These are phyloP conservation scores for Sclerotinia trifoliorum DNA, from an alignment of 2,329 filamentous ascomycete species.

Conservation along the genomic window DNA sequence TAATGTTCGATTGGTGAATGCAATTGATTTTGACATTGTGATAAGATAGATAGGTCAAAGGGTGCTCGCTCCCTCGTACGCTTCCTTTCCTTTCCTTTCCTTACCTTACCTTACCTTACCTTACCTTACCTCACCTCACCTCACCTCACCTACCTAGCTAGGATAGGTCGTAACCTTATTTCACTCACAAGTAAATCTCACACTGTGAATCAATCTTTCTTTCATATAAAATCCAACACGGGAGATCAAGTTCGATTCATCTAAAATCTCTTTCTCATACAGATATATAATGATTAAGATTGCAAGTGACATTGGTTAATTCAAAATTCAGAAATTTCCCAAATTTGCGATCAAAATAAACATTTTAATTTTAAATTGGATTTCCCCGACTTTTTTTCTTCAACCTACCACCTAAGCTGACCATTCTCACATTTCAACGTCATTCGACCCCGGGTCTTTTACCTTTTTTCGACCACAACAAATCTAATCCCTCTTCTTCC, in stretches of 20 bases:
- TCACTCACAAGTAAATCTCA: neutral
- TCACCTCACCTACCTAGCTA: no score
- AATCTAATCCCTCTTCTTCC: neutral
- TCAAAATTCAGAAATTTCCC: neutral
- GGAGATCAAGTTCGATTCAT: no score
- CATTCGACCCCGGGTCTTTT: conserved; percentile 5
- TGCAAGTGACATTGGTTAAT: neutral
- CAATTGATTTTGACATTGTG: neutral
- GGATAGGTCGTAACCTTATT: no score
- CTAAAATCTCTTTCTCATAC: no score
- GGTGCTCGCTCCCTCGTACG: no score
- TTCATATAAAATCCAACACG: no score
- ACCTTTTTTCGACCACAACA: neutral
- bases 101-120: no score
- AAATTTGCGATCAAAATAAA: conserved; percentile 2
- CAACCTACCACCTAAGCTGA: neutral
- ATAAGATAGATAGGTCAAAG: neutral
- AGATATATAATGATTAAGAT: no score
- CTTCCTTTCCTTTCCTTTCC: no score
- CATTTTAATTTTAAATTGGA: neutral
- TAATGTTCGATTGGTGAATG: no score
- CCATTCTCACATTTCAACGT: conserved; percentile 8
- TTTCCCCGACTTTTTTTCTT: conserved; percentile 8
- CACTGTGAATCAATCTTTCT: no score
- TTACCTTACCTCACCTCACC: no score